Conservation (phyloP, 139 green algal genomes). For the Micromonas pusilla region DNA sequence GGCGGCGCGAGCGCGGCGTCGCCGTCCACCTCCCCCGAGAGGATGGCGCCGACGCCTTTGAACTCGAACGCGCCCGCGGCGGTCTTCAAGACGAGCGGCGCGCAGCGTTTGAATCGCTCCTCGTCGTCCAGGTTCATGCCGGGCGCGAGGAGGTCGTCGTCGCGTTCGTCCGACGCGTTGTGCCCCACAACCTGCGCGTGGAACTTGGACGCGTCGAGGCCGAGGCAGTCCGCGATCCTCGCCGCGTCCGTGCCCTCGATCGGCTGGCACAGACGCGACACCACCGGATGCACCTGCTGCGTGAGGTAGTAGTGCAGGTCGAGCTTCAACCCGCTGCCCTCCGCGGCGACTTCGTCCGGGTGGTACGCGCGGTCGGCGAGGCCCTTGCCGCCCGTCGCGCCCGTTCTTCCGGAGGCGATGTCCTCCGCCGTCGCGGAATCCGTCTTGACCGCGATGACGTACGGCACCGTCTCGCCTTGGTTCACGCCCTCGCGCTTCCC, state of each 20-base stretch:
- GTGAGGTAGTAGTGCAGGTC: constrained; percentile 88
- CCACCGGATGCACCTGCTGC: constrained; percentile 85
- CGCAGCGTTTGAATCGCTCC: constrained; percentile 41
- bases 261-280: constrained; percentile 73
- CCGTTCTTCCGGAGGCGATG: constrained; percentile 6
- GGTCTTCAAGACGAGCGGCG: constrained; percentile 45
- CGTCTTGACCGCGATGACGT: constrained; percentile 83
- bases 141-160: constrained; percentile 4
- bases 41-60: constrained; percentile 35
- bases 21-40: background rate
- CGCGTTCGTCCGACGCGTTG: background rate
- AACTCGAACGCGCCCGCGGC: constrained; percentile 46
- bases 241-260: constrained; percentile 88
- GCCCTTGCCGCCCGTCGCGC: constrained; percentile 18
- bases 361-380: constrained; percentile 85
- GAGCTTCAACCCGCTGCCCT: constrained; percentile 44
- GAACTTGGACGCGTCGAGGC: constrained; percentile 76
- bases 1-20: background rate
- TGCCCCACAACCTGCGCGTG: constrained; percentile 1
- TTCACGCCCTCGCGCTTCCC: constrained; percentile 71
- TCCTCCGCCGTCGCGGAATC: constrained; percentile 21
- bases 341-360: constrained; percentile 74
- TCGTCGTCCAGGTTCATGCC: constrained; percentile 31
- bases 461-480: constrained; percentile 88
- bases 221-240: constrained; percentile 84